These are phyloP conservation scores for Sanguinoderma infundibulare DNA, from an alignment of 1,284 basidiomycete genomes.

Conservation along the genomic window DNA sequence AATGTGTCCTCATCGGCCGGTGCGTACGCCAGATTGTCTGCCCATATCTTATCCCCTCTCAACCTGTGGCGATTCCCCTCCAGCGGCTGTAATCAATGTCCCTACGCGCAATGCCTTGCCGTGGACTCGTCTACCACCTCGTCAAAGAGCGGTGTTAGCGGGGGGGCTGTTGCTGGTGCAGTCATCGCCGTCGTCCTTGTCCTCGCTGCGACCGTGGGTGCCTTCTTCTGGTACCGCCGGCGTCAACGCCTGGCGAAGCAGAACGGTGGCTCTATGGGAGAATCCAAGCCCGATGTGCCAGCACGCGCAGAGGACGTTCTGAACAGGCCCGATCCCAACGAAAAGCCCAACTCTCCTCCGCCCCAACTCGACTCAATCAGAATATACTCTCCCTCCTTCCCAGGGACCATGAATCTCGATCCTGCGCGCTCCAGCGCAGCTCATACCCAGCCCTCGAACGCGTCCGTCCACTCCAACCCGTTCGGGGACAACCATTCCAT, in stretches of 20 bases:
- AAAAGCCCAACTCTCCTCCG: conserved; percentile 50
- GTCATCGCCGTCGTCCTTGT: conserved; percentile 68
- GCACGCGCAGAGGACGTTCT: conserved; percentile 77
- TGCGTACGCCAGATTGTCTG: conserved; percentile 35
- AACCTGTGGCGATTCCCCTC: conserved; percentile 14
- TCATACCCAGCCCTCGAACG: conserved; percentile 32
- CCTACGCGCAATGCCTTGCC: conserved; percentile 51
- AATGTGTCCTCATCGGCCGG: conserved; percentile 65
- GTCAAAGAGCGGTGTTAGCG: conserved; percentile 51
- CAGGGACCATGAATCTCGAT: conserved; percentile 62
- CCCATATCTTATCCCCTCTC: conserved; percentile 18
- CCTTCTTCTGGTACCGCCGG: conserved; percentile 71
- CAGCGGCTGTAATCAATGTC: conserved; percentile 64
- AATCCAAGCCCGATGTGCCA: conserved; percentile 63
- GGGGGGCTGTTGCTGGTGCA: conserved; percentile 76
- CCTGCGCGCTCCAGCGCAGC: conserved; percentile 43
- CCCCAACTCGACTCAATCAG: conserved; percentile 45
- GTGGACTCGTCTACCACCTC: conserved; percentile 26
- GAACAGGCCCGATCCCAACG: conserved; percentile 75
- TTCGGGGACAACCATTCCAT: conserved; percentile 79
- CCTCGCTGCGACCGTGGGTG: conserved; percentile 50
- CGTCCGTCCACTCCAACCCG: conserved; percentile 59
- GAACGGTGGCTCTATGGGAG: conserved; percentile 35
- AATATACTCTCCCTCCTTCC: conserved; percentile 49
- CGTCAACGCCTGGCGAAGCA: conserved; percentile 37